These are phyloP conservation scores for Alternaria rosae DNA, from an alignment of 2,329 filamentous ascomycete genomes.

Conservation along the genomic window DNA sequence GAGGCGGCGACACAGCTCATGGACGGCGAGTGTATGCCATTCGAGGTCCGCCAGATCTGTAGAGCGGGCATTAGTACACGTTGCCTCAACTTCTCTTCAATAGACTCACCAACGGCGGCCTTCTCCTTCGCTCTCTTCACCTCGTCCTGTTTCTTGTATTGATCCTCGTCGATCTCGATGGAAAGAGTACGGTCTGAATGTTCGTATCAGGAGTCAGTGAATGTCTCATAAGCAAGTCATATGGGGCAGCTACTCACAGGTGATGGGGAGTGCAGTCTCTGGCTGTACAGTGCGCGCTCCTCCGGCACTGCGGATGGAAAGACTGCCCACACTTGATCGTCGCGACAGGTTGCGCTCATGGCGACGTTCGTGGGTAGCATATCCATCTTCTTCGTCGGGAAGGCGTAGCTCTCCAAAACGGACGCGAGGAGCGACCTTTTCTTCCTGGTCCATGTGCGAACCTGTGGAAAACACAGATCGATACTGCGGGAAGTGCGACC, in stretches of 20 bases:
- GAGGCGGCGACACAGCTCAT: slow-evolving; percentile 68
- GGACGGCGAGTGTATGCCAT: slow-evolving; percentile 69
- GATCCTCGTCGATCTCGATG: slow-evolving; percentile 52
- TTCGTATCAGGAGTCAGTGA: not conserved
- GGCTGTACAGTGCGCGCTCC: slow-evolving; percentile 50
- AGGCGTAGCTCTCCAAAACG: slow-evolving; percentile 27
- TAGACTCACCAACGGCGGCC: slow-evolving; percentile 39
- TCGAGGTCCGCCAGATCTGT: slow-evolving; percentile 62
- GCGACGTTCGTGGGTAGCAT: slow-evolving; percentile 33
- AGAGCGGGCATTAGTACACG: slow-evolving; percentile 18
- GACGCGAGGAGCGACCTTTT: slow-evolving; percentile 27
- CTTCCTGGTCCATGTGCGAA: slow-evolving; percentile 38
- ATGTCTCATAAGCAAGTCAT: not conserved
- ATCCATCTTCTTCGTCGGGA: slow-evolving; percentile 46
- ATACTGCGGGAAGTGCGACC: slow-evolving; percentile 15
- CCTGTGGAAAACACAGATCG: slow-evolving; percentile 6
- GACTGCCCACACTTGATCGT: slow-evolving; percentile 48
- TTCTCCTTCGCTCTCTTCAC: slow-evolving; percentile 45
- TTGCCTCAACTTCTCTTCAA: not conserved
- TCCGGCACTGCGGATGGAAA: slow-evolving; percentile 46
- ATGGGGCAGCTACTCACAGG: slow-evolving; percentile 24
- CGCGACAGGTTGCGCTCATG: slow-evolving; percentile 37
- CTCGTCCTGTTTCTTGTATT: slow-evolving; percentile 37
- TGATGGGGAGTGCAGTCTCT: slow-evolving; percentile 53
- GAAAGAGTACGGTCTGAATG: slow-evolving; percentile 50